A percentile compares a stretch with the other conserved stretches of the same genome.
These are phyloP conservation scores for Chaetomium olivaceum DNA, from an alignment of 2,329 filamentous ascomycete genomes.

Conservation along the genomic window DNA sequence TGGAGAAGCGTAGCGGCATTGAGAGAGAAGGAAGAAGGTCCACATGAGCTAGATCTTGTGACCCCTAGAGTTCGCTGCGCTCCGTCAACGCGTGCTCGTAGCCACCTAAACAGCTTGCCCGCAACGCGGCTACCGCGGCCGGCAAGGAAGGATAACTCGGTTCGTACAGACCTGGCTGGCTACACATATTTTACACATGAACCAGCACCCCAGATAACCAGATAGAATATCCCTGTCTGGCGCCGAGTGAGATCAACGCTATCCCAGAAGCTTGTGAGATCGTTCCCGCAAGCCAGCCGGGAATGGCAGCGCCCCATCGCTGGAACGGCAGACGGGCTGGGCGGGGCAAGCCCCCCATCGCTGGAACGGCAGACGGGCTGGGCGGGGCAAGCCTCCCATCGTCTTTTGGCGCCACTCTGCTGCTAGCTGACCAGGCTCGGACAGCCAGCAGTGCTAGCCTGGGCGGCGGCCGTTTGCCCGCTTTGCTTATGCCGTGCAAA, in stretches of 20 bases:
- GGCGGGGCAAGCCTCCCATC: neutral
- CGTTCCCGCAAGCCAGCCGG: neutral
- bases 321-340: neutral
- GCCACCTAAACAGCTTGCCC: neutral
- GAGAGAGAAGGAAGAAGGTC: too few species aligned
- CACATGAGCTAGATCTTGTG: too few species aligned
- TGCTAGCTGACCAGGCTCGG: neutral
- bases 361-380: neutral
- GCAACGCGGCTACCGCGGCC: neutral
- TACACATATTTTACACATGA: neutral
- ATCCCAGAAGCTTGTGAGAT: neutral
- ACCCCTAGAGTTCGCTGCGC: neutral
- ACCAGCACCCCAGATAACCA: neutral
- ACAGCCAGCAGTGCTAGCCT: too few species aligned
- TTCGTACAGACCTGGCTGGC: neutral
- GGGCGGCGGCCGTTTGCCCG: neutral
- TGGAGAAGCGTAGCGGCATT: too few species aligned
- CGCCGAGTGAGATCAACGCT: neutral
- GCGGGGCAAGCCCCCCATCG: neutral
- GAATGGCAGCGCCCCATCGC: neutral
- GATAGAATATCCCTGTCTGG: neutral
- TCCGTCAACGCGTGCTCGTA: neutral
- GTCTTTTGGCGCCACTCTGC: neutral
- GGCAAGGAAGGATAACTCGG: neutral
- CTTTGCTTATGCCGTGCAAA: neutral